These are phyloP conservation scores for Magnolia changhungtana DNA, from an alignment of 164 flowering plant species.

Conservation along the genomic window DNA sequence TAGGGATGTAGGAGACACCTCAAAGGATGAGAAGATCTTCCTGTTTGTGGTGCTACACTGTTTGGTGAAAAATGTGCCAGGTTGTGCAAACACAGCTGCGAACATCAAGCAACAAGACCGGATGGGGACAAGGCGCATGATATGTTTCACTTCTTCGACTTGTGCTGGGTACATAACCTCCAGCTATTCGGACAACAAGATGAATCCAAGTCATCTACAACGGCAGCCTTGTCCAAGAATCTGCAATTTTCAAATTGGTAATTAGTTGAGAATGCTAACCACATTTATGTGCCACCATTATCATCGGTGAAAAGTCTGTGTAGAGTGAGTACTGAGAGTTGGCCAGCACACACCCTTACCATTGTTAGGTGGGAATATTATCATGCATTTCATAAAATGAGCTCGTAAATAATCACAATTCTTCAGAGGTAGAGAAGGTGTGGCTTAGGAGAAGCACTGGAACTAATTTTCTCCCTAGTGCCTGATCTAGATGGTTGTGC, in stretches of 20 bases:
- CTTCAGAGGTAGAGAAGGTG: background rate
- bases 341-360: background rate
- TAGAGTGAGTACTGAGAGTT: background rate
- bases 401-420: background rate
- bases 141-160: conserved; percentile 9
- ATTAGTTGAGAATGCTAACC: background rate
- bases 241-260: conserved; percentile 1
- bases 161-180: conserved; percentile 2
- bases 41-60: conserved; percentile 17
- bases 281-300: background rate
- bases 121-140: conserved; percentile 2
- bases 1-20: conserved; percentile 4
- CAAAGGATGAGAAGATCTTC: conserved; percentile 10
- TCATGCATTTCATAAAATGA: background rate
- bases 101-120: conserved; percentile 11
- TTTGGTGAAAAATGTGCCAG: conserved; percentile 12
- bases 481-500: too few species aligned
- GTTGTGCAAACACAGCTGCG: conserved; percentile 7
- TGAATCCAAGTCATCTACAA: conserved; percentile 1
- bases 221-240: conserved; percentile 13
- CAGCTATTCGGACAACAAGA: conserved; percentile 18
- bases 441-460: background rate
- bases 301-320: background rate
- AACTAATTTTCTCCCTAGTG: too few species aligned
- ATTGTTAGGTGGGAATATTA: background rate